These are phyloP conservation scores for Conticribra weissflogii DNA, from an alignment of 108 stramenopile species.

Conservation along the genomic window DNA sequence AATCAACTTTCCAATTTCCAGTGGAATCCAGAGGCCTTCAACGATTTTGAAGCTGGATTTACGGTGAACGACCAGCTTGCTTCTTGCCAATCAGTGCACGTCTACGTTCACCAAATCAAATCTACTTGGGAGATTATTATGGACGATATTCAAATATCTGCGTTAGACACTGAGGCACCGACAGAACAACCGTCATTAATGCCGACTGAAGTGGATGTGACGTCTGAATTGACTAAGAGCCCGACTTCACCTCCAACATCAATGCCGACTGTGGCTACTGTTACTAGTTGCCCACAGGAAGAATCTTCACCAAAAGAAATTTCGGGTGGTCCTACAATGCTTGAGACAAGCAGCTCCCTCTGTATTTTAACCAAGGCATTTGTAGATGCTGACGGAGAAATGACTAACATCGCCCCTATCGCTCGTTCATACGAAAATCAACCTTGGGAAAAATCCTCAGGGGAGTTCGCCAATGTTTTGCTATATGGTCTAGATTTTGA, in stretches of 20 bases:
- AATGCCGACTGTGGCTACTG: constrained; percentile 41
- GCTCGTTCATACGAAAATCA: constrained; percentile 52
- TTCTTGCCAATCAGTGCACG: constrained; percentile 27
- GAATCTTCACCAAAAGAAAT: constrained; percentile 9
- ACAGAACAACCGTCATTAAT: constrained; percentile 9
- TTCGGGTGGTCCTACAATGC: constrained; percentile 29
- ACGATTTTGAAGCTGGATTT: constrained; percentile 32
- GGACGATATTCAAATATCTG: constrained; percentile 39
- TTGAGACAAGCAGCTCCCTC: constrained; percentile 21
- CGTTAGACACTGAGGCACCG: neutral
- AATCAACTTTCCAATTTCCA: constrained; percentile 17
- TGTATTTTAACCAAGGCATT: constrained; percentile 46
- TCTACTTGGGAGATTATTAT: constrained; percentile 38
- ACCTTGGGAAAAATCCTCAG: constrained; percentile 52
- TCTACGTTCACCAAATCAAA: constrained; percentile 41
- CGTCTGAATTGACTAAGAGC: neutral
- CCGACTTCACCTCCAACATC: constrained; percentile 28
- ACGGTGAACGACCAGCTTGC: constrained; percentile 34
- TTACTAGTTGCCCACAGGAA: constrained; percentile 25
- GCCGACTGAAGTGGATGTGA: constrained; percentile 18
- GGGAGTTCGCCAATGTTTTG: constrained; percentile 42
- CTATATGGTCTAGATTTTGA: constrained; percentile 33
- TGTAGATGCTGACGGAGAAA: constrained; percentile 17
- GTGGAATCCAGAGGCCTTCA: constrained; percentile 42
- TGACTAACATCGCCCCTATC: constrained; percentile 39